phyloP scores from a whole-genome alignment of 148 eudicot species.

The Silene conica region DNA sequence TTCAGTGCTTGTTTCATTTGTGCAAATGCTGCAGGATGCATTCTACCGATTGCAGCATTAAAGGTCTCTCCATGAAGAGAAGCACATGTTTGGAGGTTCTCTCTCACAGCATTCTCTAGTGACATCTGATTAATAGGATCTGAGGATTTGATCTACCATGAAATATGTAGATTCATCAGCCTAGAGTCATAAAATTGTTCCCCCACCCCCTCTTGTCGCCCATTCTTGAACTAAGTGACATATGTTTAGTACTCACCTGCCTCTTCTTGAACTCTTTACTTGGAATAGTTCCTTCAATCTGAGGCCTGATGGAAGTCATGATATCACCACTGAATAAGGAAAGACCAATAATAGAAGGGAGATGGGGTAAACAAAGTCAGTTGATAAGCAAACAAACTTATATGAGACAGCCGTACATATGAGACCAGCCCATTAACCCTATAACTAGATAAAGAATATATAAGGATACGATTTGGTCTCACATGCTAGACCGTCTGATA shows the following conservation, averaged over 20 bases:
- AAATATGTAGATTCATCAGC: slow-evolving; percentile 14
- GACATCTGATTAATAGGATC: slow-evolving; percentile 85
- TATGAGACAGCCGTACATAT: neutral
- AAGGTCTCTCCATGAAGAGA: slow-evolving; percentile 87
- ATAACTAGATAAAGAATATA: neutral
- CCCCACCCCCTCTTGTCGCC: neutral
- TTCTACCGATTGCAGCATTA: slow-evolving; percentile 67
- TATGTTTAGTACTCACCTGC: slow-evolving; percentile 47
- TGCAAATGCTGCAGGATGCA: slow-evolving; percentile 83
- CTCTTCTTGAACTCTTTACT: slow-evolving; percentile 87
- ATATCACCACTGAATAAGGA: slow-evolving; percentile 47
- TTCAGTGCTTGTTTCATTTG: slow-evolving; percentile 87
- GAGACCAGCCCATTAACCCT: neutral
- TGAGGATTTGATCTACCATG: slow-evolving; percentile 67
- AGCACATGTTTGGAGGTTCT: slow-evolving; percentile 93
- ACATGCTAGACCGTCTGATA: neutral
- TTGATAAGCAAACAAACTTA: neutral
- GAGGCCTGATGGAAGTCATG: slow-evolving; percentile 61
- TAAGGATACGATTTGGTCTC: neutral
- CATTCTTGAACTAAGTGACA: neutral
- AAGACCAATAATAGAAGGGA: slow-evolving; percentile 10
- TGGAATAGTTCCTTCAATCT: slow-evolving; percentile 48
- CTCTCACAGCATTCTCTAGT: slow-evolving; percentile 75
- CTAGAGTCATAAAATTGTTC: neutral
- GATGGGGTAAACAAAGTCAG: slow-evolving; percentile 16